phyloP scores from a whole-genome alignment of 306 rosid species.

The Dalbergia cultrata region DNA sequence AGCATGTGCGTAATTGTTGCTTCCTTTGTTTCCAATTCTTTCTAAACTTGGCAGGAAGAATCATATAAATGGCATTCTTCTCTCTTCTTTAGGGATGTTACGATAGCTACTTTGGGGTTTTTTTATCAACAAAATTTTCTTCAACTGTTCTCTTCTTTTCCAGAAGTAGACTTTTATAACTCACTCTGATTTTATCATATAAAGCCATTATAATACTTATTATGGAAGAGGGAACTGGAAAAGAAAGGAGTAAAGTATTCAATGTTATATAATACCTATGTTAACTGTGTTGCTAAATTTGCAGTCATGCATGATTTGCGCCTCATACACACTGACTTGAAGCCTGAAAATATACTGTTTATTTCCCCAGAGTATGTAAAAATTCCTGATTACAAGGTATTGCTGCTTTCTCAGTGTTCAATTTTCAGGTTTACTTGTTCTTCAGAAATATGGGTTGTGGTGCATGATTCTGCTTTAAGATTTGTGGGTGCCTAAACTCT shows the following conservation, averaged over 20 bases:
- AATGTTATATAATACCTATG: neutral
- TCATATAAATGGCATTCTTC: constrained; percentile 24
- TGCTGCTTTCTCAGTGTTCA: no score
- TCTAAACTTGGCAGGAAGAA: constrained; percentile 23
- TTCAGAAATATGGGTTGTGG: neutral
- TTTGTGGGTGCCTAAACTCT: neutral
- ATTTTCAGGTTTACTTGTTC: constrained; percentile 6
- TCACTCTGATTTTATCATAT: neutral
- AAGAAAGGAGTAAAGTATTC: neutral
- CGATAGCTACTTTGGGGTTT: neutral
- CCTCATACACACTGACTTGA: constrained; percentile 76
- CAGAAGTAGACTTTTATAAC: neutral
- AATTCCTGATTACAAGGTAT: constrained; percentile 64
- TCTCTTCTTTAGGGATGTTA: constrained; percentile 14
- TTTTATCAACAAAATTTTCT: neutral
- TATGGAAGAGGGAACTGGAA: neutral
- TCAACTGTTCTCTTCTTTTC: neutral
- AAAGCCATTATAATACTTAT: neutral
- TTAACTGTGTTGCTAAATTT: constrained; percentile 27
- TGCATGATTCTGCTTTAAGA: neutral
- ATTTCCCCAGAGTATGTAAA: constrained; percentile 65
- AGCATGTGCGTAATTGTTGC: constrained; percentile 82
- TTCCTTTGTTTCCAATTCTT: constrained; percentile 48
- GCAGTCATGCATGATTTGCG: constrained; percentile 78
- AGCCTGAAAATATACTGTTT: constrained; percentile 75